A percentile compares a stretch with the other conserved stretches of the same genome.
These are phyloP conservation scores for Fusarium cyanostomum DNA, from an alignment of 2,329 filamentous ascomycete genomes.

Conservation along the genomic window DNA sequence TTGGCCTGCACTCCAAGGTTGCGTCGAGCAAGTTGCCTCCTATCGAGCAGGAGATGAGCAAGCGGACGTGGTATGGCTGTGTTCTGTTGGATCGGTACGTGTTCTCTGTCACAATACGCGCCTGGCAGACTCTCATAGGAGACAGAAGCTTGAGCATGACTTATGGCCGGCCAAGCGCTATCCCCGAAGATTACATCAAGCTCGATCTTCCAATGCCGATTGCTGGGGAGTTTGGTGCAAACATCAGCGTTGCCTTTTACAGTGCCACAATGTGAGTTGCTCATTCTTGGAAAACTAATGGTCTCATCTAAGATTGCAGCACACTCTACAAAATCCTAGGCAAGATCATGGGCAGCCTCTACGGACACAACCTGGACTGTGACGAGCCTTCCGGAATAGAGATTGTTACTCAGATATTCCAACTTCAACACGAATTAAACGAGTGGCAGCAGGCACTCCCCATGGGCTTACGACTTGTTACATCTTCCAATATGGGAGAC, in stretches of 20 bases:
- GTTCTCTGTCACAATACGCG: not conserved
- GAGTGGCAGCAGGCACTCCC: constrained; percentile 21
- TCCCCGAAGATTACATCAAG: constrained; percentile 29
- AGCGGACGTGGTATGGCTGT: constrained; percentile 54
- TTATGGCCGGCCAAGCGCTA: constrained; percentile 21
- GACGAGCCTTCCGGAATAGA: constrained; percentile 8
- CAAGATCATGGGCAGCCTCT: constrained; percentile 16
- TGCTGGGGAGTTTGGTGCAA: not conserved
- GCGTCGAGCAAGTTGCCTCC: constrained; percentile 49
- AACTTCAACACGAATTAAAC: constrained; percentile 23
- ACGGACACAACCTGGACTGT: constrained; percentile 26
- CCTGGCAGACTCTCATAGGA: not conserved
- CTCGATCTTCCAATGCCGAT: constrained; percentile 7
- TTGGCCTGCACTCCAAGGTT: constrained; percentile 60
- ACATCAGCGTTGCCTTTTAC: constrained; percentile 23
- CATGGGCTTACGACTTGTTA: not conserved
- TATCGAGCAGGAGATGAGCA: constrained; percentile 57
- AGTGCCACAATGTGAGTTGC: constrained; percentile 19
- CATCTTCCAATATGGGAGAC: not conserved
- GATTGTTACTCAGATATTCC: constrained; percentile 16
- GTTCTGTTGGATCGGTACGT: constrained; percentile 27
- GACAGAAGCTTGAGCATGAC: constrained; percentile 29
- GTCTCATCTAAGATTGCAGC: not conserved
- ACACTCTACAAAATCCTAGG: constrained; percentile 17
- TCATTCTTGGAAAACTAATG: fast-evolving